Conservation (phyloP, 805 yeast genomes). For the Spathaspora hagerdaliae region DNA sequence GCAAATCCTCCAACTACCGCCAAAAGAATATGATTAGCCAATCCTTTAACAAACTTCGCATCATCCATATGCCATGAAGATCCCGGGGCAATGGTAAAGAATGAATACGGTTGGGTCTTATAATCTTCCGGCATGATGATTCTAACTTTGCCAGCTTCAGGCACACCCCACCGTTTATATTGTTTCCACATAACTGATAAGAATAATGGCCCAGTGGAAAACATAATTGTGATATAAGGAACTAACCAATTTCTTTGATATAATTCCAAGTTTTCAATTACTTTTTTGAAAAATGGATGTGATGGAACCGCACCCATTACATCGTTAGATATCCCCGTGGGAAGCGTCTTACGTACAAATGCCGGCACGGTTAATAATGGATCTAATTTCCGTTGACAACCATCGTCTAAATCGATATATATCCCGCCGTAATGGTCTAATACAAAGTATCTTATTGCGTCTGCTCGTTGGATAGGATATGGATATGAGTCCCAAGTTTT, state of each 20-base stretch:
- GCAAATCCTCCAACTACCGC: slow-evolving; percentile 70
- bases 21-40: slow-evolving; percentile 70
- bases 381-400: slow-evolving; percentile 74
- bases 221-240: slow-evolving; percentile 90
- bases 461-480: slow-evolving; percentile 86
- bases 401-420: slow-evolving; percentile 87
- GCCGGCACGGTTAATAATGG: slow-evolving; percentile 81
- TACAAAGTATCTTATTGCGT: slow-evolving; percentile 84
- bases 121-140: slow-evolving; percentile 72
- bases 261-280: slow-evolving; percentile 56
- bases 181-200: slow-evolving; percentile 84
- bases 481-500: slow-evolving; percentile 71
- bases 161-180: slow-evolving; percentile 75
- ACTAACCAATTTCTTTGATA: slow-evolving; percentile 71
- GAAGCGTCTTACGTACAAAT: slow-evolving; percentile 80
- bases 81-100: slow-evolving; percentile 74
- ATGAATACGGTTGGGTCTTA: slow-evolving; percentile 55
- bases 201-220: slow-evolving; percentile 87
- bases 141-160: slow-evolving; percentile 61
- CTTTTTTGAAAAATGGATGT: slow-evolving; percentile 80
- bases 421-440: slow-evolving; percentile 83
- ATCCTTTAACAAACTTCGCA: slow-evolving; percentile 68
- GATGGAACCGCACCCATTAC: slow-evolving; percentile 86
- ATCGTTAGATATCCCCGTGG: slow-evolving; percentile 90
- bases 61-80: slow-evolving; percentile 93